phyloP scores from a whole-genome alignment of 2,329 filamentous ascomycete genomes.

The Periconia macrospinosa region DNA sequence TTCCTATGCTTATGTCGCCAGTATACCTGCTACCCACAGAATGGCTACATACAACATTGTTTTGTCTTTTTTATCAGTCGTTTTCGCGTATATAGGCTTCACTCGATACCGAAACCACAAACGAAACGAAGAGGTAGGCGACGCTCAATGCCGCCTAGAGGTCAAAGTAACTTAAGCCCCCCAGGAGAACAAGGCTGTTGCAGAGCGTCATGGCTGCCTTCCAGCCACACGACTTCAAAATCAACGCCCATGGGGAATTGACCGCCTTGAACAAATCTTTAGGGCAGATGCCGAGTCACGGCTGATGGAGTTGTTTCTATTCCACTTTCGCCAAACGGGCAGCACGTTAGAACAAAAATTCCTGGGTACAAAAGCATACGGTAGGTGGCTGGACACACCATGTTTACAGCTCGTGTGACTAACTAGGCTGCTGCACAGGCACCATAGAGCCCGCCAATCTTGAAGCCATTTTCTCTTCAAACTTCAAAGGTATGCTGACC shows the following conservation, averaged over 20 bases:
- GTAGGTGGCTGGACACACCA: background rate
- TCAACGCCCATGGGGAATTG: slow-evolving; percentile 22
- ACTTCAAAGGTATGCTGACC: slow-evolving; percentile 18
- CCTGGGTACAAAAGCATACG: slow-evolving; percentile 18
- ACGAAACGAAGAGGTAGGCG: background rate
- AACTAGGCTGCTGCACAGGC: background rate
- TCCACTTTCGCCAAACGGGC: slow-evolving; percentile 39
- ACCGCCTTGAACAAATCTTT: slow-evolving; percentile 27
- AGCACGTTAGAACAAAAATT: slow-evolving; percentile 23
- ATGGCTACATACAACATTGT: background rate
- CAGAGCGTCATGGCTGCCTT: slow-evolving; percentile 14
- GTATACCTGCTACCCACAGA: background rate
- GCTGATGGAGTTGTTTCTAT: slow-evolving; percentile 36
- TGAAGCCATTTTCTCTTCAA: slow-evolving; percentile 21
- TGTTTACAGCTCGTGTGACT: background rate
- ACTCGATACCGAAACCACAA: background rate
- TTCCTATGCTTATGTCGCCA: background rate
- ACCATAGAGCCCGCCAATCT: slow-evolving; percentile 30
- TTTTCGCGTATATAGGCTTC: background rate
- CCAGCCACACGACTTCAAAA: slow-evolving; percentile 20
- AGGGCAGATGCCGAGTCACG: slow-evolving; percentile 19
- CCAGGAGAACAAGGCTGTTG: slow-evolving; percentile 15
- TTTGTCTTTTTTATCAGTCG: background rate
- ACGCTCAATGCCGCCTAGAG: background rate
- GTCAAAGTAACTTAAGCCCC: background rate